Evolutionary conservation across 139 green algal genomes (phyloP), one percentile per base, ranked within the genome.

Genomic region (Eudorina sp.): DNA sequence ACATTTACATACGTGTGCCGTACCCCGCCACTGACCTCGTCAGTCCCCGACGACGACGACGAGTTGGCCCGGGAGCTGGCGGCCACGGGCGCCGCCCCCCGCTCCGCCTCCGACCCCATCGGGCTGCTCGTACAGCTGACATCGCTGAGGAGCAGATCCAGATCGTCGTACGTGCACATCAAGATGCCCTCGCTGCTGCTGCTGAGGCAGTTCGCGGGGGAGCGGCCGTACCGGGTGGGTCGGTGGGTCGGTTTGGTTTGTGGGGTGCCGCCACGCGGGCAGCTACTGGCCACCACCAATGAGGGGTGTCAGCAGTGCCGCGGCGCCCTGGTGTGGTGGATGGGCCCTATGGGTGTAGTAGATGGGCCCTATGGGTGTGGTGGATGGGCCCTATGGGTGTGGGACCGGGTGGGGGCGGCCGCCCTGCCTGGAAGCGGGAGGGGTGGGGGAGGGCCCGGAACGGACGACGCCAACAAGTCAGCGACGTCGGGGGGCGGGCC

Each of bases 181-280:
- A 92, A 92, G 62, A 58, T 92, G 85, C 85, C 80, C 4, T 78
- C 89, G 36, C 76, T 92, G 53, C 70, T 81, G 62, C 74, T 91
- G 77, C 78, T 92, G 41, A 41, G 88, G 45, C 46, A 84, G 46
- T 81, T 88, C 38, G 83, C 83, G 13, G 68, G 68, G 8, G 83
- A 88, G 66, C 46, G 83, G 68, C 48, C 29, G 66, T 88, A 73
- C 53, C 45, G 83, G 58, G 78, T 58, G 38, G 38, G 46, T 68
- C 1, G 0, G 8, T 29, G 25, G 25, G 19, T 14, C 4, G 68
- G 68, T 48, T 34, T 27, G 48, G 16, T 6, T n/a, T 69, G 6
- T 6, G 72, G n/a, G 38, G 23, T 72, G 48, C 11, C 11, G 48
- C 48, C 11, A n/a, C n/a, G n/a, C n/a, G n/a, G n/a, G n/a, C n/a